Evolutionary conservation across 2,329 filamentous ascomycete species (phyloP), one percentile per base, ranked within the genome.

Genomic region (Nemania sp.): DNA sequence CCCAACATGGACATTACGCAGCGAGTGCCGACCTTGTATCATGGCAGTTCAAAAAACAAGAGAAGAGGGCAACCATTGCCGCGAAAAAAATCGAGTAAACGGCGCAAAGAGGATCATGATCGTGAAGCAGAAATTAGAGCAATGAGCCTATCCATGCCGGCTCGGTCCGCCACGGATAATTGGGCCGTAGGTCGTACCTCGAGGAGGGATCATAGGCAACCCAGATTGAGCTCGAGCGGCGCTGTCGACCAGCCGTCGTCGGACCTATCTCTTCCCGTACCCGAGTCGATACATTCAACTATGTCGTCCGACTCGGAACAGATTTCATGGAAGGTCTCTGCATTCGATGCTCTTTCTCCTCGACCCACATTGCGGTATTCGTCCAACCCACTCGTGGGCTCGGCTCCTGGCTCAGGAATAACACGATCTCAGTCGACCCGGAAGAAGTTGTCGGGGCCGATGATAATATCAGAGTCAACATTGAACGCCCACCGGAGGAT

Each of bases 41-140:
- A 87, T 83, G 68, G 84, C 26, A 74, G 70, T 83, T 68, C 78
- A 83, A 83, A 82, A 69, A 85, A 84, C 73, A 92, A 90, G 78
- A 87, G 88, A 73, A 85, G 84, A 70, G 85, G 85, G 65, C 85
- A 86, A 71, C 87, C 89, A 58, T 82, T 91, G 29, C 80, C 88
- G 59, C 88, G 90, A 67, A 90, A 90, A 69, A 93, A 89, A 76
- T 92, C 92, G 47, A 94, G 89, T 82, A 97, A 93, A 81, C 88
- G 91, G 74, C 90, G 90, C 75, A 90, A 91, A 73, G 86, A 91
- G 70, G 92, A 97, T 70, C 88, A 89, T 77, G 86, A 91, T 66
- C 88, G 95, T 65, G 94, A 97, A 80, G 93, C 93, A 70, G 93
- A 97, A 80, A 94, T 98, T 76, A 92, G 90, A 77, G 90, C 93